Conservation (phyloP, 2,329 filamentous ascomycete genomes). For the Colletotrichum endophyticum region DNA sequence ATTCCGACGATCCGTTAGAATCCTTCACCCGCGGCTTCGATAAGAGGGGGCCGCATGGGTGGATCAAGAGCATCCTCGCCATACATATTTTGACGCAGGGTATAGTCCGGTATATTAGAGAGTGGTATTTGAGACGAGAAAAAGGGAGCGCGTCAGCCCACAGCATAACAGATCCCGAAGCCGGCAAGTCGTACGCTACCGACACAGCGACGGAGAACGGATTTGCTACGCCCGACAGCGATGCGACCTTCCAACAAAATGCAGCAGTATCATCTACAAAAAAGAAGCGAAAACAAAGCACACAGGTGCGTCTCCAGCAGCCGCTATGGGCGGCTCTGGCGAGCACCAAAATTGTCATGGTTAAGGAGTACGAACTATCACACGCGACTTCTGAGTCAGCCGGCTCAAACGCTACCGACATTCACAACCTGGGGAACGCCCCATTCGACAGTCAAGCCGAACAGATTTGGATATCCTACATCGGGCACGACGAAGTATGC, state of each 20-base stretch:
- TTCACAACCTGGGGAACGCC: constrained; percentile 78
- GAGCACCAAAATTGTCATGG: constrained; percentile 94
- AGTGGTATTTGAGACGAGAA: constrained; percentile 69
- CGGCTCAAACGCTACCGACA: constrained; percentile 76
- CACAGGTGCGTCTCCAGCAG: constrained; percentile 87
- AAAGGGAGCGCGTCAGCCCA: constrained; percentile 55
- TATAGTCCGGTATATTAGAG: constrained; percentile 71
- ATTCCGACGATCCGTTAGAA: constrained; percentile 54
- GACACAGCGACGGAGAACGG: constrained; percentile 47
- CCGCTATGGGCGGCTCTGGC: constrained; percentile 93
- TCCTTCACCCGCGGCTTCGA: constrained; percentile 52
- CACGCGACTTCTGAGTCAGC: constrained; percentile 75
- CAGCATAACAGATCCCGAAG: constrained; percentile 65
- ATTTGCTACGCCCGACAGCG: constrained; percentile 59
- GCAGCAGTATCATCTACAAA: constrained; percentile 67
- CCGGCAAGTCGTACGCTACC: constrained; percentile 50
- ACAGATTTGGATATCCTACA: constrained; percentile 82
- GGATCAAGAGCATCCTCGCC: constrained; percentile 71
- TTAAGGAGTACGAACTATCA: constrained; percentile 88
- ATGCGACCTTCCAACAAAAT: constrained; percentile 58
- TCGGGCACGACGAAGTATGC: constrained; percentile 78
- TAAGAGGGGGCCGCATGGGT: constrained; percentile 65
- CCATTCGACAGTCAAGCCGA: constrained; percentile 73
- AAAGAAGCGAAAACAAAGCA: constrained; percentile 89
- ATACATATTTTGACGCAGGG: constrained; percentile 80